Conservation (phyloP, 257 asterid genomes). For the Prunella vulgaris region DNA sequence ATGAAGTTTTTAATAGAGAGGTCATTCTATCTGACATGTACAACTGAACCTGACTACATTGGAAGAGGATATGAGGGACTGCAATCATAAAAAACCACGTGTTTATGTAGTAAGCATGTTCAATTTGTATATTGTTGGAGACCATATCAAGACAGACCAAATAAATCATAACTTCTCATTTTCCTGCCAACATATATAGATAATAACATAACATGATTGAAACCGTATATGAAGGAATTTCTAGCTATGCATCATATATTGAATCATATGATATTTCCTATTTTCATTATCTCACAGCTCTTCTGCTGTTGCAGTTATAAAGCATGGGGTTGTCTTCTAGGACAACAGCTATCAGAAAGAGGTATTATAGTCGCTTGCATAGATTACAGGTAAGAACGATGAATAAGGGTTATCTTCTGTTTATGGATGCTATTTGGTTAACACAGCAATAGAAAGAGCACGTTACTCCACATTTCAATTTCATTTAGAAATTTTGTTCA, state of each 20-base stretch:
- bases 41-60: constrained; percentile 3
- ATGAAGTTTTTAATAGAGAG: background rate
- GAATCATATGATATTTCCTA: background rate
- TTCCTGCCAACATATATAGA: background rate
- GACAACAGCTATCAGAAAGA: constrained; percentile 81
- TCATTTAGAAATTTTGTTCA: background rate
- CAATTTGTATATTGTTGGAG: background rate
- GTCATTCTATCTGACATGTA: background rate
- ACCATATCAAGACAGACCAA: background rate
- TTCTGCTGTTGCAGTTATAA: constrained; percentile 59
- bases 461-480: background rate
- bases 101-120: background rate
- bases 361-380: constrained; percentile 92
- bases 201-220: background rate
- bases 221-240: background rate
- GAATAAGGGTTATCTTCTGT: background rate
- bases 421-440: background rate
- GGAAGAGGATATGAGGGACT: background rate
- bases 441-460: background rate
- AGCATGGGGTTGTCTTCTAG: constrained; percentile 99
- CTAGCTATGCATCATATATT: background rate
- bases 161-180: background rate
- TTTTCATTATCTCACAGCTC: constrained; percentile 16
- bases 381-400: constrained; percentile 70
- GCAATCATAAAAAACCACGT: background rate